Conservation (phyloP, 441 rosid species). For the Gossypium trilobum region DNA sequence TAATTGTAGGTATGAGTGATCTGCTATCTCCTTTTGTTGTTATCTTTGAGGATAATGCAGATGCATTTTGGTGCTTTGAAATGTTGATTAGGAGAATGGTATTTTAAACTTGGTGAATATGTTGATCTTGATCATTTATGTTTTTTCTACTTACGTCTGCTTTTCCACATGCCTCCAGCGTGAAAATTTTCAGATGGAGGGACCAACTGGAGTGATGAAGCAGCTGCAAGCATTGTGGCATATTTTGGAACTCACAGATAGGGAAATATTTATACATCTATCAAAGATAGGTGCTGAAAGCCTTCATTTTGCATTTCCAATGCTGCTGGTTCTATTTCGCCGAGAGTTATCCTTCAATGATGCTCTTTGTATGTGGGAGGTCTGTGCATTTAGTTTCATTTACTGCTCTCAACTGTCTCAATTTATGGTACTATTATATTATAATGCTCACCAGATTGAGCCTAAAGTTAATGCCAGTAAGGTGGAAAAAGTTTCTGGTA, state of each 20-base stretch:
- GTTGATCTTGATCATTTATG: constrained; percentile 14
- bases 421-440: not conserved
- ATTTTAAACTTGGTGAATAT: constrained; percentile 18
- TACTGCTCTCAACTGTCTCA: constrained; percentile 6
- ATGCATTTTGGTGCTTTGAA: constrained; percentile 99
- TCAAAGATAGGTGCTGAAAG: constrained; percentile 84
- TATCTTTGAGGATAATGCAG: constrained; percentile 84
- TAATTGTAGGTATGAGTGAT: constrained; percentile 85
- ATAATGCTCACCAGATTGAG: not conserved
- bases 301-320: constrained; percentile 91
- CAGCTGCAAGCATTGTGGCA: constrained; percentile 81
- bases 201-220: constrained; percentile 90
- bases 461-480: not conserved
- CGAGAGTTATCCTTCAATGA: constrained; percentile 76
- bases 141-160: constrained; percentile 23
- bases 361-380: constrained; percentile 96
- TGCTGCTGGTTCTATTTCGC: constrained; percentile 86
- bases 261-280: constrained; percentile 69
- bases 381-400: constrained; percentile 20
- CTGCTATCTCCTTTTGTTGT: constrained; percentile 86
- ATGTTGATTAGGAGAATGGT: constrained; percentile 93
- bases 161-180: constrained; percentile 41
- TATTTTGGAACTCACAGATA: constrained; percentile 72
- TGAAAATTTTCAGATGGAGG: constrained; percentile 81
- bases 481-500: constrained; percentile 2